Evolutionary conservation across 139 green algal genomes (phyloP).

Genomic region (Auxenochlorella pyrenoidosa): DNA sequence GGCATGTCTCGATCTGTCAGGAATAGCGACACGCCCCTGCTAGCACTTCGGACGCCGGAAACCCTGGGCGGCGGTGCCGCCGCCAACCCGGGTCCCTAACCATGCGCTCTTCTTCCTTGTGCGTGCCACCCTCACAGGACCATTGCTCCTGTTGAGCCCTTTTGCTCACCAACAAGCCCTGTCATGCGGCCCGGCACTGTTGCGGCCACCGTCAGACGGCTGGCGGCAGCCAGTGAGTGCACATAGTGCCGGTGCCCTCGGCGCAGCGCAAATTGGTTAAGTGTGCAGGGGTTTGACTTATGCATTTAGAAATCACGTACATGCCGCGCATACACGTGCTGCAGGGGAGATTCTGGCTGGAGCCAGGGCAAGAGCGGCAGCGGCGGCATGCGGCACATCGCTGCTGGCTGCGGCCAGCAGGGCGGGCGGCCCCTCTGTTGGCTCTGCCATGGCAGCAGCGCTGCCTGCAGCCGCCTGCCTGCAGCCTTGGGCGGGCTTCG

Average conservation of each 20-base stretch:
- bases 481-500: conserved; percentile 4
- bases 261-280: no score
- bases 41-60: no score
- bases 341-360: conserved; percentile 10
- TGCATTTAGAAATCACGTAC: background rate
- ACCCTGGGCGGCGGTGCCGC: background rate
- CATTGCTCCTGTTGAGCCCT: background rate
- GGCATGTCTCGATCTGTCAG: no score
- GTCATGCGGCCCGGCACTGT: background rate
- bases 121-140: background rate
- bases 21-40: no score
- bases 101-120: background rate
- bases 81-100: background rate
- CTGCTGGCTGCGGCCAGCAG: background rate
- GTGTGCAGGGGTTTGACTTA: background rate
- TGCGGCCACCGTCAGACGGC: background rate
- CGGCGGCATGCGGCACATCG: background rate
- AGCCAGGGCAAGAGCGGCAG: background rate
- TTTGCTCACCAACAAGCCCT: no score
- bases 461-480: background rate
- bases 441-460: background rate
- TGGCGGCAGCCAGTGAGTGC: conserved; percentile 16
- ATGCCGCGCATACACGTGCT: background rate
- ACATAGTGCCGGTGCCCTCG: background rate
- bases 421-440: background rate